Base-by-base conservation (phyloP, 208 protist genomes). In the Trypanosomatidae sp. region DNA sequence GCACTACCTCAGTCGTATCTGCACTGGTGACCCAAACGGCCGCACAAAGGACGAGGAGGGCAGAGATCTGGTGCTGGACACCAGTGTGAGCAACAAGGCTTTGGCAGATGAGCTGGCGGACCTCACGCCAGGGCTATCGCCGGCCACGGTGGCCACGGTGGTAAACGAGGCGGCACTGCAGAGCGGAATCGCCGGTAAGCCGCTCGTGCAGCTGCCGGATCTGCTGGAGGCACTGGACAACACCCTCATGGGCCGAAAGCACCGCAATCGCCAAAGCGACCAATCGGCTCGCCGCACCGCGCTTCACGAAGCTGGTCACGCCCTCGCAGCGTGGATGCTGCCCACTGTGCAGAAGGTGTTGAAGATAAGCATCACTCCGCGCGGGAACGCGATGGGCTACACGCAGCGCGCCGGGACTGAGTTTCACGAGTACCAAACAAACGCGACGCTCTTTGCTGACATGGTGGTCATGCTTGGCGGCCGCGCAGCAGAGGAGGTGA, bases 71-170 rank as follows among this genome's bases (percentile, higher is more conserved):
- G 79, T 78, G 12, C 69, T 88, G 22, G 76, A 88, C 52, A 69
- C 84, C 19, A 80, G 73, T 22, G 79, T 95, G 58, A 88, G 82
- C 74, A 95, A 94, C 76, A 71, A 60, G n/a, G 83, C 76, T 0
- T 12, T 80, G 30, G 77, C 77, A 25, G 59, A 76, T 19, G 70
- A 85, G 69, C 78, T 97, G 46, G 84, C 96, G 17, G 80, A 91
- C 55, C 81, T 97, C 2, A 99, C 97, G 22, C 92, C 94, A 5
- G 94, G 94, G 15, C 74, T 98, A 28, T 94, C 91, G 17, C 94
- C 98, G 47, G 98, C 98, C 25, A 98, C 99, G 59, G 98, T 99
- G 71, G 91, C 97, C 36, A 99, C 98, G 44, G 91, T 99, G 17
- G 92, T 97, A 66, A 99, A 99, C 78, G 98, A 99, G 83, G 98